Percentiles rank a stretch among this genome's conserved stretches.
Evolutionary conservation across 768 basidiomycete genomes (phyloP).

Genomic region (Mycena rebaudengoi): DNA sequence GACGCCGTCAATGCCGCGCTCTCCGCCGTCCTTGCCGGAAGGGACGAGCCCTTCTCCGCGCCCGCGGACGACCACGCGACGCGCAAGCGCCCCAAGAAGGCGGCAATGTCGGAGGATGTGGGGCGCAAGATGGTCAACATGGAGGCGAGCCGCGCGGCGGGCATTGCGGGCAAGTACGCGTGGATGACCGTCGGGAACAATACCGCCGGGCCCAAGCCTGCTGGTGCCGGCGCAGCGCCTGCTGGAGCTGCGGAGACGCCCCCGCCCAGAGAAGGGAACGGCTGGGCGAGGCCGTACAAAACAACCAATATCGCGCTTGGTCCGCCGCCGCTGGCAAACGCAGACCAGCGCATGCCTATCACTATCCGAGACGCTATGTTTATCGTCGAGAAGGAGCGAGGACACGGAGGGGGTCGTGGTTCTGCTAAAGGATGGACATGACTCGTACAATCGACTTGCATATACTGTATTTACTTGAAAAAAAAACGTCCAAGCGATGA

Average conservation of each 20-base stretch:
- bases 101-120: slow-evolving; percentile 89
- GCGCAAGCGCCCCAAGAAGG: slow-evolving; percentile 84
- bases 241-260: slow-evolving; percentile 8
- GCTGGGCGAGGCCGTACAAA: slow-evolving; percentile 54
- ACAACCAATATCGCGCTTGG: slow-evolving; percentile 53
- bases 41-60: slow-evolving; percentile 35
- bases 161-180: slow-evolving; percentile 80
- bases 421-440: slow-evolving; percentile 71
- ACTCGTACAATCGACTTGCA: background rate
- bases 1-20: slow-evolving; percentile 73
- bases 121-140: slow-evolving; percentile 91
- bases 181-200: slow-evolving; percentile 81
- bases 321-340: slow-evolving; percentile 48
- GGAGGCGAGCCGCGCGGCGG: slow-evolving; percentile 86
- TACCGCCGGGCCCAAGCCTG: slow-evolving; percentile 38
- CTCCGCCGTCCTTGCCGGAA: slow-evolving; percentile 61
- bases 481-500: too few species aligned
- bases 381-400: slow-evolving; percentile 82
- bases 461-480: too few species aligned
- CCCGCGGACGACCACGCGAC: slow-evolving; percentile 40
- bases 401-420: slow-evolving; percentile 85
- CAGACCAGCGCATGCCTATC: slow-evolving; percentile 65
- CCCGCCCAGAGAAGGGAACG: slow-evolving; percentile 33
- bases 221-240: slow-evolving; percentile 7
- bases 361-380: slow-evolving; percentile 87